phyloP scores from a whole-genome alignment of 768 basidiomycete species.

The Boletus reticuloceps region DNA sequence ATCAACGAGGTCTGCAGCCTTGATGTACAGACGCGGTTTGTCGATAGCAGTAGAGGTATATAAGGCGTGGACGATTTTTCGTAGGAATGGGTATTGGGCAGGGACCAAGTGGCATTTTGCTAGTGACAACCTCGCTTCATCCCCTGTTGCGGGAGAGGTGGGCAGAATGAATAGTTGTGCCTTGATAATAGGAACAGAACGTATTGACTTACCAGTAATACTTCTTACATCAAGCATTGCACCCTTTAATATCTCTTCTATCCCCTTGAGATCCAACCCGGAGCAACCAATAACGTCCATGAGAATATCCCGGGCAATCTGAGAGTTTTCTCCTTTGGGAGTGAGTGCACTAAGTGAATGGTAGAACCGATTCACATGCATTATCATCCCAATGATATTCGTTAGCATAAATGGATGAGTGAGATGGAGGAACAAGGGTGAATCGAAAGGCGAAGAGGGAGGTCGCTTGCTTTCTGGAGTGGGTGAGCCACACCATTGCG shows the following conservation, averaged over 20 bases:
- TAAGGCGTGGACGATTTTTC: conserved; percentile 45
- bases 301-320: conserved; percentile 61
- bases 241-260: conserved; percentile 50
- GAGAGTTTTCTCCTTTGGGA: conserved; percentile 58
- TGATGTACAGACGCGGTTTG: conserved; percentile 70
- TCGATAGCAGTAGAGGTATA: conserved; percentile 50
- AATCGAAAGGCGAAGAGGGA: conserved; percentile 23
- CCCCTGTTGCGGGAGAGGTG: conserved; percentile 34
- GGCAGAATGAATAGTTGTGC: no score
- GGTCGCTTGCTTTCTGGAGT: conserved; percentile 23
- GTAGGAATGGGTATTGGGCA: conserved; percentile 42
- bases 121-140: conserved; percentile 50
- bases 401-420: conserved; percentile 59
- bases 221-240: conserved; percentile 19
- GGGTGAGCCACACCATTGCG: conserved; percentile 40
- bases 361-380: conserved; percentile 59
- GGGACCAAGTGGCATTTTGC: conserved; percentile 58
- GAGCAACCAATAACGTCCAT: conserved; percentile 63
- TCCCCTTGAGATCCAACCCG: conserved; percentile 54
- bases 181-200: background rate
- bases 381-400: conserved; percentile 48
- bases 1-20: conserved; percentile 67
- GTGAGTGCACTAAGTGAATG: conserved; percentile 49
- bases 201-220: conserved; percentile 25
- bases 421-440: conserved; percentile 54